Conservation (phyloP, 495 filamentous ascomycete species). For the Aspergillus ostianus region DNA sequence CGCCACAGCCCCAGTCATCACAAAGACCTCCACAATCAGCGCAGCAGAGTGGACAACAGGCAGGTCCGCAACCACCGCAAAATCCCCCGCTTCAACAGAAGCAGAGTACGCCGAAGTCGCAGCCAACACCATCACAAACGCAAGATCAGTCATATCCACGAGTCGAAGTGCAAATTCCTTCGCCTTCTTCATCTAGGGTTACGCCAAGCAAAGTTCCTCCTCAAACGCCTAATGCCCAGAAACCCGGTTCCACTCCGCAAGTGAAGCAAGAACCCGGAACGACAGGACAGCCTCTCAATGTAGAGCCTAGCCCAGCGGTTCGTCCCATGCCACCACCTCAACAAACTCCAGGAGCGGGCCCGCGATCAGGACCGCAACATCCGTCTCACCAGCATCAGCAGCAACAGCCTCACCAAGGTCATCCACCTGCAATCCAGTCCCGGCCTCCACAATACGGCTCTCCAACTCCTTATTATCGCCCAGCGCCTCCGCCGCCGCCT, state of each 20-base stretch:
- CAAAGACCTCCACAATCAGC: conserved; percentile 15
- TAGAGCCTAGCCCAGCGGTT: conserved; percentile 13
- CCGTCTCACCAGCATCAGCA: conserved; percentile 31
- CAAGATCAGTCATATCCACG: conserved; percentile 26
- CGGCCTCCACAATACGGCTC: conserved; percentile 38
- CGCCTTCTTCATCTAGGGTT: conserved; percentile 23
- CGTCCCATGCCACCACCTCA: conserved; percentile 15
- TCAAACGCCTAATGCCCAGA: conserved; percentile 22
- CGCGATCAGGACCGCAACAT: conserved; percentile 30
- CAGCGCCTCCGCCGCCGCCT: conserved; percentile 30
- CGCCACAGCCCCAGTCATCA: conserved; percentile 4
- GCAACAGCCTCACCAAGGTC: conserved; percentile 33
- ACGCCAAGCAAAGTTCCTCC: conserved; percentile 18
- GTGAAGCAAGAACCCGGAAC: conserved; percentile 38
- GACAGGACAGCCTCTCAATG: conserved; percentile 15
- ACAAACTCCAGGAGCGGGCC: conserved; percentile 23
- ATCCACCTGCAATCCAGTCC: conserved; percentile 38
- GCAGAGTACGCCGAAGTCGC: conserved; percentile 11
- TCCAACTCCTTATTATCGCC: conserved; percentile 37
- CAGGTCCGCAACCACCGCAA: conserved; percentile 18
- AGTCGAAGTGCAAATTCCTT: conserved; percentile 25
- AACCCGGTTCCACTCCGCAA: conserved; percentile 16
- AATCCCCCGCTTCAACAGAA: conserved; percentile 14
- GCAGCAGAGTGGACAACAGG: conserved; percentile 7
- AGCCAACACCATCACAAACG: conserved; percentile 20